phyloP scores from a whole-genome alignment of 2,329 filamentous ascomycete genomes.

The Penicillium capsulatum region DNA sequence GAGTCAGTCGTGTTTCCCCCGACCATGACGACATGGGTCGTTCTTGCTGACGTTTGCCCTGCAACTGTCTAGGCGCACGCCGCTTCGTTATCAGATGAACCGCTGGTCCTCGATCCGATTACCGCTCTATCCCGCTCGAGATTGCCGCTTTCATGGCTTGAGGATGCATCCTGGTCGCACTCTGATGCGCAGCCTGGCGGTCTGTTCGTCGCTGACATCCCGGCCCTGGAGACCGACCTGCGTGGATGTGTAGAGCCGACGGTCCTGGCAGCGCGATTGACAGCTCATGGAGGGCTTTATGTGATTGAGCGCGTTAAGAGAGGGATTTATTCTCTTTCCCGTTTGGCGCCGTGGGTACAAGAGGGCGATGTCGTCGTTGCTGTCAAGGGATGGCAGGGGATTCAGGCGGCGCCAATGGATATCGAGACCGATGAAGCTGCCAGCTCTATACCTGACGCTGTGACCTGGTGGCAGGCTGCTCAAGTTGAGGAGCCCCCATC shows the following conservation, averaged over 20 bases:
- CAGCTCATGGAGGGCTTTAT: conserved; percentile 31
- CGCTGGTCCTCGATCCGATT: conserved; percentile 36
- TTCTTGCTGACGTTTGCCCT: conserved; percentile 1
- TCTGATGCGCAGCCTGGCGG: conserved; percentile 32
- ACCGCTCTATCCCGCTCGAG: conserved; percentile 34
- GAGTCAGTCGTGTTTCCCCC: conserved; percentile 23
- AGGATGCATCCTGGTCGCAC: conserved; percentile 28
- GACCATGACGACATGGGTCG: not conserved
- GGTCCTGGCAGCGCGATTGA: conserved; percentile 33
- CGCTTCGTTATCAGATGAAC: conserved; percentile 34
- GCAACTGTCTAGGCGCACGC: conserved; percentile 30
- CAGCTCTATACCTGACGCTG: conserved; percentile 1
- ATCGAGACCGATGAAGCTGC: conserved; percentile 4
- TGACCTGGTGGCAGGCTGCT: conserved; percentile 37
- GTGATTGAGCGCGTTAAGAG: conserved; percentile 39
- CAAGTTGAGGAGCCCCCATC: conserved; percentile 29
- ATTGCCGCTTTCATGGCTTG: conserved; percentile 40
- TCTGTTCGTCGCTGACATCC: conserved; percentile 39
- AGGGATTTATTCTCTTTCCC: conserved; percentile 39
- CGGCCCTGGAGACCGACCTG: conserved; percentile 32
- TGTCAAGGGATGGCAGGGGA: conserved; percentile 30
- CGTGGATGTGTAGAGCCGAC: conserved; percentile 21
- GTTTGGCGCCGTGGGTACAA: conserved; percentile 31
- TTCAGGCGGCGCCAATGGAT: conserved; percentile 4
- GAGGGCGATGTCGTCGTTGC: conserved; percentile 40